Evolutionary conservation across 306 rosid genomes (phyloP), one percentile per base, ranked within the genome.

Genomic region (Glycine latifolia): DNA sequence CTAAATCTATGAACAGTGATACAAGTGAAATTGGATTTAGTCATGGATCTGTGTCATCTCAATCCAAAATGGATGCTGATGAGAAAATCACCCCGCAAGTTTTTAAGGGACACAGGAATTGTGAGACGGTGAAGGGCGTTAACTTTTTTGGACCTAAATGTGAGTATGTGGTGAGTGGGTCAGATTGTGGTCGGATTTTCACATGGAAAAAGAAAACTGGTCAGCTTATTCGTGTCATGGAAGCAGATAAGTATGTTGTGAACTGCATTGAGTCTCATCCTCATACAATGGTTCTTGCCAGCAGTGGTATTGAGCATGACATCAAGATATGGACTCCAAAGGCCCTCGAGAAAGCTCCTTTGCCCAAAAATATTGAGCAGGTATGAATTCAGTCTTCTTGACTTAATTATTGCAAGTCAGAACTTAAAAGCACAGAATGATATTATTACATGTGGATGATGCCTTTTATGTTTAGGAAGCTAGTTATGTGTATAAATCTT

Each of bases 111-210:
- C 99, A 95, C 75, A 87, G 83, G 84, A 93, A 93, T 68, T 81
- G 83, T 70, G 91, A 86, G 84, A 95, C 99, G 4, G 94, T 95
- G 44, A 95, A 95, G 87, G 98, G 99, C 68, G 99, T 93, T 78
- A 93, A 83, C 81, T 95, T 95, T 79, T 88, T 91, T 79, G 99
- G 99, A 60, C 98, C 99, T 35, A 89, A 87, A 8, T 89, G 93
- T 58, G 99, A 95, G 80, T 95, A 93, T 89, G 99, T 93, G 44
- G 90, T 91, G 63, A 95, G 99, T 56, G 99, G 99, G 15, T 95
- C 99, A 79, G 99, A 95, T 71, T 95, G 99, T 87, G 99, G 98
- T 72, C 90, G 97, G 53, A 95, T 95, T 81, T 95, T 95, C 88
- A 87, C 89, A 53, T 93, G 99, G 99, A 93, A 79, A 83, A 95